Conservation (phyloP, 257 asterid genomes). For the Plantago ovata region DNA sequence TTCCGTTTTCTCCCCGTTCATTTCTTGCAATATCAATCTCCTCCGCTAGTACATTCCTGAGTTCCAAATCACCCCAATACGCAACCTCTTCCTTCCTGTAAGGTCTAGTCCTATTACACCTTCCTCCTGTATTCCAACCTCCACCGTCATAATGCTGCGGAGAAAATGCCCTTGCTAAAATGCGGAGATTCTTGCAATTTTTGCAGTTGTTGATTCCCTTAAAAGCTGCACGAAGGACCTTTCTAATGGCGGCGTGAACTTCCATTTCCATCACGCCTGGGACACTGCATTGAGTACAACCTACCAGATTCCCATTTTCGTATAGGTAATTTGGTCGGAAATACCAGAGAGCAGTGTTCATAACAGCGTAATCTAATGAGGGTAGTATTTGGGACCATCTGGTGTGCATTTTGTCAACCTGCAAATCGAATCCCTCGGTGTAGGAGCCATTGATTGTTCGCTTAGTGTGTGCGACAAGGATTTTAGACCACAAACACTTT, state of each 20-base stretch:
- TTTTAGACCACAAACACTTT: slow-evolving; percentile 41
- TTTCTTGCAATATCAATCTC: slow-evolving; percentile 34
- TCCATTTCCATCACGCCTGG: background rate
- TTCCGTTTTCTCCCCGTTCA: background rate
- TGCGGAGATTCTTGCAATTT: background rate
- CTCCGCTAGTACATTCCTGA: slow-evolving; percentile 48
- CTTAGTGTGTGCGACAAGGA: background rate
- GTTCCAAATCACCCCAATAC: slow-evolving; percentile 50
- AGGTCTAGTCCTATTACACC: slow-evolving; percentile 56
- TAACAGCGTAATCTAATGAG: background rate
- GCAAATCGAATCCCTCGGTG: background rate
- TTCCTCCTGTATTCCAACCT: slow-evolving; percentile 70
- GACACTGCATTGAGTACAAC: slow-evolving; percentile 1
- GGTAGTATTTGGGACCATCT: background rate
- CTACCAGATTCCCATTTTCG: background rate
- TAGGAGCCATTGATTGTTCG: background rate
- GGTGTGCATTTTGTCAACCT: background rate
- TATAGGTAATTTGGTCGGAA: background rate
- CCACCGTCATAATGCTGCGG: slow-evolving; percentile 76
- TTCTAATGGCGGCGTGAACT: background rate
- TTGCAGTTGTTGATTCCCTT: background rate
- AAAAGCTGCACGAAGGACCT: background rate
- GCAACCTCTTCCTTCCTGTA: slow-evolving; percentile 33
- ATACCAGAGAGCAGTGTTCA: background rate
- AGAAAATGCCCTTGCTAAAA: slow-evolving; percentile 25